Percentiles rank a stretch among this genome's conserved stretches.
Evolutionary conservation across 495 filamentous ascomycete species (phyloP).

Genomic region (Penicillium dipodomyicola): DNA sequence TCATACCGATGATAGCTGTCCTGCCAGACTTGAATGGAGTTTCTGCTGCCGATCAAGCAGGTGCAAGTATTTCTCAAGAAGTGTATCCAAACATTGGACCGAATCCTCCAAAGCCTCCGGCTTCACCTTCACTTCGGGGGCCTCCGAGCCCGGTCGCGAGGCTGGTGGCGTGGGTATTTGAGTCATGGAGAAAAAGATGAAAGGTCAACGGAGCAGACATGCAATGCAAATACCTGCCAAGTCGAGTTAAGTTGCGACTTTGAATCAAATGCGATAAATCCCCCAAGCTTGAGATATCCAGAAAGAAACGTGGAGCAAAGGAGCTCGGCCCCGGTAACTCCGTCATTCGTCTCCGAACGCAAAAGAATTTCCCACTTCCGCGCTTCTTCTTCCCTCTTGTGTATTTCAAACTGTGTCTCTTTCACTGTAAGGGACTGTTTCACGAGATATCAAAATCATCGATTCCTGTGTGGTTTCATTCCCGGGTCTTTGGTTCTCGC

Average conservation of each 20-base stretch:
- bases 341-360: slow-evolving; percentile 39
- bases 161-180: slow-evolving; percentile 40
- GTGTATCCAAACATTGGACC: slow-evolving; percentile 53
- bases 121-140: slow-evolving; percentile 27
- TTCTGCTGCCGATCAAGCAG: slow-evolving; percentile 69
- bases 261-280: not conserved
- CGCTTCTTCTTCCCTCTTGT: slow-evolving; percentile 17
- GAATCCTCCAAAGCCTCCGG: slow-evolving; percentile 27
- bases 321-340: slow-evolving; percentile 46
- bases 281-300: not conserved
- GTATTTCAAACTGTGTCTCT: slow-evolving; percentile 5
- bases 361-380: slow-evolving; percentile 44
- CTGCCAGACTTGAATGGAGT: slow-evolving; percentile 53
- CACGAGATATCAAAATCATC: not conserved
- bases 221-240: not conserved
- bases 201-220: not conserved
- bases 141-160: slow-evolving; percentile 34
- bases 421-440: not conserved
- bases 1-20: slow-evolving; percentile 55
- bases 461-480: not conserved
- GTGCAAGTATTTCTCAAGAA: slow-evolving; percentile 66
- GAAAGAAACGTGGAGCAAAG: slow-evolving; percentile 20
- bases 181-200: slow-evolving; percentile 24
- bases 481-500: not conserved
- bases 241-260: not conserved